phyloP scores from a whole-genome alignment of 257 asterid species.

The Cinchona pubescens region DNA sequence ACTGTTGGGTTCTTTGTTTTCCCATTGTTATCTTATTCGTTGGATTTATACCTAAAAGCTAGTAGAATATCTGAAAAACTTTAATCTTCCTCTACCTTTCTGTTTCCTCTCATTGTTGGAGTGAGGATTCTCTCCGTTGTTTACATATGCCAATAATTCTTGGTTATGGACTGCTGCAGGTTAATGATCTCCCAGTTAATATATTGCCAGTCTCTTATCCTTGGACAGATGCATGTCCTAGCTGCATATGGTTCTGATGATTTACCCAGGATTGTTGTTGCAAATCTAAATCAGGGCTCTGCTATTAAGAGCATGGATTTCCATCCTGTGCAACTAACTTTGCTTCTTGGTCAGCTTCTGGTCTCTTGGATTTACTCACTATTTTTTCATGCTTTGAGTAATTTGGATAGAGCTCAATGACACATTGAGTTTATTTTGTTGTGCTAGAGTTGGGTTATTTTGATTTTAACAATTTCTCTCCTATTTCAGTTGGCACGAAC shows the following conservation, averaged over 20 bases:
- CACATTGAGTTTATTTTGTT: not conserved
- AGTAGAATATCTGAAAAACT: not conserved
- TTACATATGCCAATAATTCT: not conserved
- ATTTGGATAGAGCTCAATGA: not conserved
- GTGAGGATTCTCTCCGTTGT: not conserved
- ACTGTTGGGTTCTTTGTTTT: not conserved
- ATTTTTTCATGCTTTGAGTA: not conserved
- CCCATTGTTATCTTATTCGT: not conserved
- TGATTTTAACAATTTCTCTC: constrained; percentile 31
- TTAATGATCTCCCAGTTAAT: constrained; percentile 37
- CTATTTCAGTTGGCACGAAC: constrained; percentile 47
- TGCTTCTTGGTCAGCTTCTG: constrained; percentile 57
- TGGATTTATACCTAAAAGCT: not conserved
- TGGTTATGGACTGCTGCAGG: constrained; percentile 30
- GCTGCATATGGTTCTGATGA: constrained; percentile 35
- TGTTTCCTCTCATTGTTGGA: not conserved
- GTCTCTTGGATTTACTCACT: not conserved
- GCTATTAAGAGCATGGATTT: constrained; percentile 72
- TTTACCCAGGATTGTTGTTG: constrained; percentile 53
- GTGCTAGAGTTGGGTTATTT: not conserved
- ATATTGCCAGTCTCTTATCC: constrained; percentile 29
- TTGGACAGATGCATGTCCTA: constrained; percentile 42
- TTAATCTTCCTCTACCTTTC: not conserved
- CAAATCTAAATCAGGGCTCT: constrained; percentile 55
- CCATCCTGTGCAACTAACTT: constrained; percentile 47